A percentile compares a stretch with the other conserved stretches of the same genome.
These are phyloP conservation scores for Fusarium nisikadoi DNA, from an alignment of 2,329 filamentous ascomycete species.

Conservation along the genomic window DNA sequence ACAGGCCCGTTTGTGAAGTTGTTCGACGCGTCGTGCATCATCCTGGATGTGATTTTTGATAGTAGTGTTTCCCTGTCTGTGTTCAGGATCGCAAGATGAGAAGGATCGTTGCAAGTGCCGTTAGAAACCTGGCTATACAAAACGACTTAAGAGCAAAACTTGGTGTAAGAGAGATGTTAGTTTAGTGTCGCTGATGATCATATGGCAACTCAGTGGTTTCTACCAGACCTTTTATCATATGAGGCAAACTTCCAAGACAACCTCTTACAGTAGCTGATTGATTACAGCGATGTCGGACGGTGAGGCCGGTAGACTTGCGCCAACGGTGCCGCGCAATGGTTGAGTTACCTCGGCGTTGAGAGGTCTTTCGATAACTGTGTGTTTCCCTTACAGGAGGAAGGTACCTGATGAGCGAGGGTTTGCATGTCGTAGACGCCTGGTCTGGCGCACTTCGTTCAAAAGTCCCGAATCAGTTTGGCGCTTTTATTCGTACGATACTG, in stretches of 20 bases:
- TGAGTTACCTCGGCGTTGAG: constrained; percentile 26
- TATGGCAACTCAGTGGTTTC: constrained; percentile 24
- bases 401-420: constrained; percentile 36
- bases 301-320: constrained; percentile 36
- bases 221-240: constrained; percentile 21
- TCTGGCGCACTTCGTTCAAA: constrained; percentile 23
- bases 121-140: constrained; percentile 22
- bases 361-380: constrained; percentile 26
- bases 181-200: constrained; percentile 22
- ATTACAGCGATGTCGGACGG: constrained; percentile 42
- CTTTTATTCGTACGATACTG: constrained; percentile 12
- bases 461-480: constrained; percentile 22
- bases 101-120: constrained; percentile 43
- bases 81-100: constrained; percentile 40
- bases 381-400: constrained; percentile 28
- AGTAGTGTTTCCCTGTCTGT: constrained; percentile 36
- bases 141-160: background rate
- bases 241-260: constrained; percentile 6
- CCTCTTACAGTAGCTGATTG: constrained; percentile 4
- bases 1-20: constrained; percentile 30
- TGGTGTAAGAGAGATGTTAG: constrained; percentile 10
- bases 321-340: constrained; percentile 31
- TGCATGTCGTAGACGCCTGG: constrained; percentile 37
- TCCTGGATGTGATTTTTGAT: constrained; percentile 40
- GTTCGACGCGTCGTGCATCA: constrained; percentile 40